Percentiles rank a stretch among this genome's conserved stretches.
phyloP scores from a whole-genome alignment of 78 protist species.

The Emiliania huxleyi region DNA sequence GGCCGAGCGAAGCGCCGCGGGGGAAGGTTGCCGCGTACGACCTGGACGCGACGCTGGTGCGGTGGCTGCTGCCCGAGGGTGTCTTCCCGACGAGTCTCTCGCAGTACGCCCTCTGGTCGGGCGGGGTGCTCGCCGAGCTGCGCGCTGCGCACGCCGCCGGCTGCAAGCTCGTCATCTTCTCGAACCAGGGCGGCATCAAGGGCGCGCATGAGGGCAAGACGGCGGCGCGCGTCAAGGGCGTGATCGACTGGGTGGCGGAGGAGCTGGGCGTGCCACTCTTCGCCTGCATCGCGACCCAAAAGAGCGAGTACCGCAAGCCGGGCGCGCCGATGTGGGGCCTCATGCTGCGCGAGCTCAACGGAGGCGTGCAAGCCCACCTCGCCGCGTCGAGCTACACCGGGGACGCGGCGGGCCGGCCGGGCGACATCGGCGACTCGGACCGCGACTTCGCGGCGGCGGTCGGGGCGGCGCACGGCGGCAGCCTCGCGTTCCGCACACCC shows the following conservation, averaged over 20 bases:
- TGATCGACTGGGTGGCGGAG: not conserved
- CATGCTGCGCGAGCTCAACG: not conserved
- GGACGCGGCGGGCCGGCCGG: not conserved
- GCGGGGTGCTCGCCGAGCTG: not conserved
- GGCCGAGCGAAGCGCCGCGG: not conserved
- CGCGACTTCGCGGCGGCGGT: not conserved
- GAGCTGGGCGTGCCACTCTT: not conserved
- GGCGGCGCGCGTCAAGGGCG: not conserved
- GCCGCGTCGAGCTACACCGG: not conserved
- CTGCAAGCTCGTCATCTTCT: not conserved
- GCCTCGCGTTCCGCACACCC: not conserved
- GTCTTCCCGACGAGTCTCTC: not conserved
- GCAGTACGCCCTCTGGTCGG: not conserved
- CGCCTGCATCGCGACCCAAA: not conserved
- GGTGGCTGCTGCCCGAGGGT: not conserved
- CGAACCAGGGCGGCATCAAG: not conserved
- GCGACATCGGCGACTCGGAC: not conserved
- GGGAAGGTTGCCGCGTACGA: not conserved
- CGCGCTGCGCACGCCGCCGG: not conserved
- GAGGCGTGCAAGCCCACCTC: not conserved
- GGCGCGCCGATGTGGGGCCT: not conserved
- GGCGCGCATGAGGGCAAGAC: not conserved
- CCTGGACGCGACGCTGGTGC: not conserved
- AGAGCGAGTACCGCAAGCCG: not conserved
- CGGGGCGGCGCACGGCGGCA: not conserved